Conservation (phyloP, 345 rosid species). For the Citrus maxima region DNA sequence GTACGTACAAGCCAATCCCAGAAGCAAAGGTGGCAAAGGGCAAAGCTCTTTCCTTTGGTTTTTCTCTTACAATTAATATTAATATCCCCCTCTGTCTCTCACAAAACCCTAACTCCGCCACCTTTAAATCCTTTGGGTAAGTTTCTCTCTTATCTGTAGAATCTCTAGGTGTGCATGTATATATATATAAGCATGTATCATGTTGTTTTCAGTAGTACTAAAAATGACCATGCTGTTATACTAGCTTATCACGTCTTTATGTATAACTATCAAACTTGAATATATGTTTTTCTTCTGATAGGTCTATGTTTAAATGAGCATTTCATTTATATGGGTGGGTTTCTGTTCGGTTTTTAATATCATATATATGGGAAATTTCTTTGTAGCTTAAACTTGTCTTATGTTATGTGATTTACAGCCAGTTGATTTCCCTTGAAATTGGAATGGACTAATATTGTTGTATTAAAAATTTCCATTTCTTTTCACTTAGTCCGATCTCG, state of each 20-base stretch:
- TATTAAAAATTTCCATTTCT: neutral
- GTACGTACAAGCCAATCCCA: constrained; percentile 1
- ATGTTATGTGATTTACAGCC: too few relatives aligned
- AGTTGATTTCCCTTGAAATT: too few relatives aligned
- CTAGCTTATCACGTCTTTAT: neutral
- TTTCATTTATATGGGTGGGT: neutral
- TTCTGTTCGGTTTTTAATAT: neutral
- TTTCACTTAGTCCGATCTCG: neutral
- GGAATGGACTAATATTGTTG: neutral
- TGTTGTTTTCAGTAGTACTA: too few relatives aligned
- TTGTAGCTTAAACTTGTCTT: neutral
- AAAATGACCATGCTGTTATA: too few relatives aligned
- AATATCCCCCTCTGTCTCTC: neutral
- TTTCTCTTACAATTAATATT: neutral
- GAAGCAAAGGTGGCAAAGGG: constrained; percentile 9
- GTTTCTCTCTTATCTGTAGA: neutral
- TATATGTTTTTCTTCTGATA: neutral
- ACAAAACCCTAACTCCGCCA: neutral
- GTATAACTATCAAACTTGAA: neutral
- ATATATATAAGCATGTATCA: neutral
- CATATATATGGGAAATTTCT: neutral
- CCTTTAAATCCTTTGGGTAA: neutral
- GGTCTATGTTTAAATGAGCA: neutral
- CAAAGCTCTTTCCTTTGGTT: neutral
- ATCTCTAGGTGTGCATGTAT: neutral